Evolutionary conservation across 768 basidiomycete species (phyloP), one percentile per base, ranked within the genome.

Genomic region (Mycena polygramma): DNA sequence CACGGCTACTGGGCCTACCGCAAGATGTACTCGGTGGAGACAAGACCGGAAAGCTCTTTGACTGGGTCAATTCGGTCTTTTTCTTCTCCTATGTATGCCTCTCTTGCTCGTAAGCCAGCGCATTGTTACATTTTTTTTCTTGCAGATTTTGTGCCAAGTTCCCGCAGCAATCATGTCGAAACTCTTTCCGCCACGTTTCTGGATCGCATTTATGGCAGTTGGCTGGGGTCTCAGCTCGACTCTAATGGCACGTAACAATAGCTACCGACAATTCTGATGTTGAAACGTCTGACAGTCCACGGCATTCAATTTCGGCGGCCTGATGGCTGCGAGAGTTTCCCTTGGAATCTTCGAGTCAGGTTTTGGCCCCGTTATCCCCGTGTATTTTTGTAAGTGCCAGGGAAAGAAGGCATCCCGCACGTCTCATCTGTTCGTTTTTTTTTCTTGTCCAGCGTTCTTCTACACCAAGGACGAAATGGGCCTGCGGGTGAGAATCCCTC

Each of bases 151-250:
- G 35, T 90, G 82, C 69, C 90, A 91, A 82, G 79, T 93, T 22
- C 93, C 93, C 3, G 91, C 90, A 8, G 89, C 89, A 0, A 73
- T 93, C 35, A 70, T 80, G 0, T 91, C 92, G 24, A 94, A 94
- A 75, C 82, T 94, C 17, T 88, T 88, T 68, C 90, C 87, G 11
- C 93, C 93, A 5, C 85, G 89, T 19, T 76, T 87, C 55, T 94
- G 90, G 90, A 85, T 94, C 66, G 91, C 90, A 19, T 79, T 79
- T 20, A 84, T 89, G 45, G 89, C 92, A 0, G 78, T 92, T 7
- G 91, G 92, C 41, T 94, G 93, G 93, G 93, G 93, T 3, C 73
- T 89, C n/a, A 89, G 87, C 45, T 93, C 93, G 11, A 91, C 91
- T 0, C 82, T 93, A 52, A 88, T 92, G 89, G 92, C 91, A 63